These are phyloP conservation scores for Lyophyllum atratum DNA, from an alignment of 768 basidiomycete genomes.

Conservation along the genomic window DNA sequence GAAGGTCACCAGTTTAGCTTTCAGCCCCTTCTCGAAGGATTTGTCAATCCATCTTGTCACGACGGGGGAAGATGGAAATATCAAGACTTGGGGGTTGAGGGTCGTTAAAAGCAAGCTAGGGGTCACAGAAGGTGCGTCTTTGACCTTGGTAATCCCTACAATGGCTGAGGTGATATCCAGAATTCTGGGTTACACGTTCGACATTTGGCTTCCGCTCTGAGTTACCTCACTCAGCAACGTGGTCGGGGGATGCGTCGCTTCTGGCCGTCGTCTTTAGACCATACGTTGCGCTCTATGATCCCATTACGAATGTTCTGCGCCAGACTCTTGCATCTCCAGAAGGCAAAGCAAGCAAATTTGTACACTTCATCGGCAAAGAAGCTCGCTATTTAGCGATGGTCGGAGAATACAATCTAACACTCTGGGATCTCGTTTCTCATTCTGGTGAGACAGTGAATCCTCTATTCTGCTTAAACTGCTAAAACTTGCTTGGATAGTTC, in stretches of 20 bases:
- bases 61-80: slow-evolving; percentile 69
- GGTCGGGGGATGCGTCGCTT: slow-evolving; percentile 87
- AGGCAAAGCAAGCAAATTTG: slow-evolving; percentile 42
- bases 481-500: slow-evolving; percentile 40
- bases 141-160: background rate
- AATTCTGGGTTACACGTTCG: slow-evolving; percentile 81
- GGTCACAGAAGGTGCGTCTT: slow-evolving; percentile 50
- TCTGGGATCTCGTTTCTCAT: slow-evolving; percentile 75
- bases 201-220: slow-evolving; percentile 70
- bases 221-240: slow-evolving; percentile 64
- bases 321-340: slow-evolving; percentile 63
- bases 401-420: slow-evolving; percentile 48
- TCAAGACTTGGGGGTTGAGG: slow-evolving; percentile 82
- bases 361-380: slow-evolving; percentile 67
- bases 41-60: slow-evolving; percentile 60
- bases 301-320: slow-evolving; percentile 57
- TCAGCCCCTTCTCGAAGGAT: slow-evolving; percentile 51
- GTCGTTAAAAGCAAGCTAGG: slow-evolving; percentile 45
- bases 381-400: slow-evolving; percentile 71
- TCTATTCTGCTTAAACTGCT: background rate
- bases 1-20: slow-evolving; percentile 64
- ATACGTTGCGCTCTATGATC: slow-evolving; percentile 75
- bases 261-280: slow-evolving; percentile 71
- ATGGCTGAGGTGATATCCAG: slow-evolving; percentile 32
- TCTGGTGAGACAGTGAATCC: slow-evolving; percentile 46